Percentiles rank a stretch among this genome's conserved stretches.
phyloP scores from a whole-genome alignment of 2,329 filamentous ascomycete species.

The Plenodomus lindquistii region DNA sequence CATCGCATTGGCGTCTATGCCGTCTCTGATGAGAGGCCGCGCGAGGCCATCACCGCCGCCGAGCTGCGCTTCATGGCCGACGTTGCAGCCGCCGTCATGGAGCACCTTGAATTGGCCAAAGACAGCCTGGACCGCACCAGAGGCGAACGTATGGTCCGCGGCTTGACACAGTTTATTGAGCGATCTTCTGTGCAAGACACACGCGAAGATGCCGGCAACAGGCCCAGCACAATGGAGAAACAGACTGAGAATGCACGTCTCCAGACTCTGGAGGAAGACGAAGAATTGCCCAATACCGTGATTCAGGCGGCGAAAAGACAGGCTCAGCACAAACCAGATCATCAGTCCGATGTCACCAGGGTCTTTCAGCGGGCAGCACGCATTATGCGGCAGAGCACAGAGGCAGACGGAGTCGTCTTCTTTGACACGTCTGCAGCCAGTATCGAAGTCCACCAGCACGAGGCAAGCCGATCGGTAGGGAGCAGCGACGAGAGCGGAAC shows the following conservation, averaged over 20 bases:
- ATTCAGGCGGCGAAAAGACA: constrained; percentile 14
- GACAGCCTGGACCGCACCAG: constrained; percentile 29
- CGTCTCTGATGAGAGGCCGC: constrained; percentile 36
- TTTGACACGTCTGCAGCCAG: constrained; percentile 40
- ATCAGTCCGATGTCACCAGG: constrained; percentile 27
- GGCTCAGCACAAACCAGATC: constrained; percentile 26
- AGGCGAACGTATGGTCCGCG: constrained; percentile 39
- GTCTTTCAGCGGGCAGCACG: constrained; percentile 42
- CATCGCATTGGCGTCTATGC: constrained; percentile 38
- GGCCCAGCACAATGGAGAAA: constrained; percentile 33
- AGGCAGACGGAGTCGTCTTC: constrained; percentile 41
- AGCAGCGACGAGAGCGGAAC: constrained; percentile 36
- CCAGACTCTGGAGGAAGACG: constrained; percentile 28
- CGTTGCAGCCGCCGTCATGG: constrained; percentile 36
- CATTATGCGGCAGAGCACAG: constrained; percentile 39
- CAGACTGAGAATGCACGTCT: constrained; percentile 42
- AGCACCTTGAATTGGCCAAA: constrained; percentile 36
- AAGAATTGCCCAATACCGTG: constrained; percentile 15
- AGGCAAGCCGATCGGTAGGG: constrained; percentile 14
- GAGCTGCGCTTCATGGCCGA: constrained; percentile 38
- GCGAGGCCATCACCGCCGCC: constrained; percentile 24
- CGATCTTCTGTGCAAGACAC: constrained; percentile 30
- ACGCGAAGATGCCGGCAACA: constrained; percentile 15
- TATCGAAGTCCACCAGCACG: constrained; percentile 29
- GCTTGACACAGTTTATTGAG: constrained; percentile 39